Evolutionary conservation across 768 basidiomycete species (phyloP).

Genomic region (Tulasnella sp.): DNA sequence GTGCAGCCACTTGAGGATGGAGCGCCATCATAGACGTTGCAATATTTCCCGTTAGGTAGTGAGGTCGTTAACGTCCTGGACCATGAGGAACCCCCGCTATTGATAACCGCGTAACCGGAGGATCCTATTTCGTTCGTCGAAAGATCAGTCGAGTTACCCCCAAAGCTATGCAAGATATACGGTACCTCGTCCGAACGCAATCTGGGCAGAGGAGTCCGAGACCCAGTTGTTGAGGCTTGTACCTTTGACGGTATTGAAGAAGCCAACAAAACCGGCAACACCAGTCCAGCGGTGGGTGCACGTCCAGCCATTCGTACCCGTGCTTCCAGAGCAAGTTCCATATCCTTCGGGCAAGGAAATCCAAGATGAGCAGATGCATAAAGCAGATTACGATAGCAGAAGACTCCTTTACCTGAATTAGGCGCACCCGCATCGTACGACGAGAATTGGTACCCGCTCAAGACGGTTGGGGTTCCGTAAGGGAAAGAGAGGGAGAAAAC

Average conservation of each 20-base stretch:
- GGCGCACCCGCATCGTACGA: conserved; percentile 55
- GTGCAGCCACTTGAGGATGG: not conserved
- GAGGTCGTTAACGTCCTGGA: conserved; percentile 25
- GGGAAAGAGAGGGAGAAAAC: conserved; percentile 60
- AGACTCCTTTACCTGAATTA: conserved; percentile 46
- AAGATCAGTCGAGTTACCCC: not conserved
- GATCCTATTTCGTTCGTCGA: conserved; percentile 22
- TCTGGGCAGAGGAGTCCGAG: conserved; percentile 10
- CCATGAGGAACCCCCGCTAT: conserved; percentile 17
- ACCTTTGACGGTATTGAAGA: conserved; percentile 27
- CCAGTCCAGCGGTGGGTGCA: conserved; percentile 31
- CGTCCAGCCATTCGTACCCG: conserved; percentile 28
- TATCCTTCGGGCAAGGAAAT: not conserved
- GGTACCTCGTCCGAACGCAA: conserved; percentile 30
- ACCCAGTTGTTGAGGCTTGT: conserved; percentile 26
- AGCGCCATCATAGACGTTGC: conserved; percentile 27
- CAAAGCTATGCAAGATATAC: not conserved
- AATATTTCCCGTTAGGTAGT: conserved; percentile 25
- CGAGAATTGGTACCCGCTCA: conserved; percentile 52
- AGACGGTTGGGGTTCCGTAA: conserved; percentile 61
- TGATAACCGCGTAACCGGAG: conserved; percentile 26
- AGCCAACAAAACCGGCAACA: conserved; percentile 28
- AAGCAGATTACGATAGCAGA: not conserved
- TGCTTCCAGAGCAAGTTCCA: conserved; percentile 27
- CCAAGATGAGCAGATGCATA: not conserved